Base-by-base conservation (phyloP, 257 asterid species). In the Solanum phureja region DNA sequence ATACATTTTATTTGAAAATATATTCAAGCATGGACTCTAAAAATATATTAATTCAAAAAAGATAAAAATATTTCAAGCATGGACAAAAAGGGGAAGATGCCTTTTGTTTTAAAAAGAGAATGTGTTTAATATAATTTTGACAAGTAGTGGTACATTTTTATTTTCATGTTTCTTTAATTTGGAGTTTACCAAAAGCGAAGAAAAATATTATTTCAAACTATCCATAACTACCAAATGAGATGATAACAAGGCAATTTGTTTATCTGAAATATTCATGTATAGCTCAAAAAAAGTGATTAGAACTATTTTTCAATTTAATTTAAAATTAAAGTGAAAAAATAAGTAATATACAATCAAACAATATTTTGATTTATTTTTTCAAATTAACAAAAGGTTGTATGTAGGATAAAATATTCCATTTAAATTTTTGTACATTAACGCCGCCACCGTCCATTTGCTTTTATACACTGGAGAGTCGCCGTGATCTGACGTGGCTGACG, bases 401-500 rank as follows among this genome's bases (percentile, higher is more conserved):
- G 1, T 56, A 19, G 64, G 64, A 19, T 7, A 19, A 52, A 52
- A 19, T 56, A 64, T 42, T 44, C 27, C 84, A 79, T 44, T 79
- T 0, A 44, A 79, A 44, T 44, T 34, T 79, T 11, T 40, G 56
- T n/a, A n/a, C 42, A 6, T 77, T 40, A 40, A 40, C 35, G n/a
- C 60, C 58, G 8, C 35, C 83, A 40, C 83, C 83, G 62, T 40
- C 62, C 35, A 76, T 76, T 40, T 76, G 13, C 2, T 58, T 19
- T 76, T 38, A 40, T 14, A 52, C 35, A 8, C 38, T 44, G 86
- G 49, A 52, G 9, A 18, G 27, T 58, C 14, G 37, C 89, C 82
- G 89, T 71, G 74, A 79, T 79, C 33, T 42, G 76, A 40, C 89
- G 58, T 79, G 71, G 89, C 40, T 79, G 86, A 79, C 56, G 64